Conservation (phyloP, 371 early-diverging fungal species). For the Rhizopus stolonifer region DNA sequence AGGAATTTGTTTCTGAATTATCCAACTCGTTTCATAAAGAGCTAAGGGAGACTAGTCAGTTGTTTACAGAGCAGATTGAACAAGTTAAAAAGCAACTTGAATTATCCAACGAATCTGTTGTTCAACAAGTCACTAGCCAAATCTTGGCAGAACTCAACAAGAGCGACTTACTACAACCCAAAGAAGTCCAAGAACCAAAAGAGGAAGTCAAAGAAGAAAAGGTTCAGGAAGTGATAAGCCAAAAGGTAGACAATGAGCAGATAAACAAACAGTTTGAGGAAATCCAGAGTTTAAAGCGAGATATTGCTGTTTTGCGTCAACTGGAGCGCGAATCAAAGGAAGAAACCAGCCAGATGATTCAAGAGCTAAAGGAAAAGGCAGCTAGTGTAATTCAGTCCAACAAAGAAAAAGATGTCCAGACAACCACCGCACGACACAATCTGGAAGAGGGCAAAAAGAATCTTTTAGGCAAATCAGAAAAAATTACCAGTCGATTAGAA, state of each 20-base stretch:
- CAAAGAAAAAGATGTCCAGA: constrained; percentile 42
- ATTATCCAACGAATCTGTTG: constrained; percentile 12
- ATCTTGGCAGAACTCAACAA: neutral
- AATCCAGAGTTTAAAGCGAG: constrained; percentile 43
- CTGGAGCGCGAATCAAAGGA: constrained; percentile 55
- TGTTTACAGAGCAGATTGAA: constrained; percentile 37
- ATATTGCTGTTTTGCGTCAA: constrained; percentile 64
- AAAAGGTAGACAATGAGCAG: constrained; percentile 8
- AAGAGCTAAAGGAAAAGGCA: constrained; percentile 46
- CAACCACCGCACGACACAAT: constrained; percentile 34
- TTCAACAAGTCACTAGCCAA: neutral
- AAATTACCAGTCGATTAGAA: constrained; percentile 64
- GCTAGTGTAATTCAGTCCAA: constrained; percentile 31
- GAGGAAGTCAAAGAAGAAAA: neutral
- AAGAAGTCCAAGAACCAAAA: constrained; percentile 83
- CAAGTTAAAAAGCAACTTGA: constrained; percentile 35
- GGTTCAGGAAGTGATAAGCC: constrained; percentile 8
- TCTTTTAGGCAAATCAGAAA: constrained; percentile 61
- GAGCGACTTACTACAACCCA: constrained; percentile 66
- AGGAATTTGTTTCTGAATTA: constrained; percentile 31
- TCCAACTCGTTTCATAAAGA: constrained; percentile 35
- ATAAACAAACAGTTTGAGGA: constrained; percentile 27
- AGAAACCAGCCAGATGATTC: constrained; percentile 40
- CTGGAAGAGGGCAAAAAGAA: constrained; percentile 69
- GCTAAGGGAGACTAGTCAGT: constrained; percentile 26